A percentile compares a stretch with the other conserved stretches of the same genome.
Conservation (phyloP, 345 rosid genomes). For the Eucalyptus caleyi region DNA sequence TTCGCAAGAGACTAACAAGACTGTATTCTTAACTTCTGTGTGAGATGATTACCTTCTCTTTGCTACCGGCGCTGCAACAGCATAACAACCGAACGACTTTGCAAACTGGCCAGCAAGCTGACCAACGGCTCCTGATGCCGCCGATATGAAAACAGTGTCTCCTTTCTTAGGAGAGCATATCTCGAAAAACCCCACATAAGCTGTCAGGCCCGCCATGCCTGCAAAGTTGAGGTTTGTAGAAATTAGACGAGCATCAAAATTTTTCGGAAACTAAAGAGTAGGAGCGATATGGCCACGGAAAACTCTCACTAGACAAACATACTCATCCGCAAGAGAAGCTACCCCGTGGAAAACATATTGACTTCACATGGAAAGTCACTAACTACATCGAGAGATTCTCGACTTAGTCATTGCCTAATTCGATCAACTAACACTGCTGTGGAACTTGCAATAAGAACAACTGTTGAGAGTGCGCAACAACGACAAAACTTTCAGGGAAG, state of each 20-base stretch:
- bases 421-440: too few relatives aligned
- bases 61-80: constrained; percentile 39
- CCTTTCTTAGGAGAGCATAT: constrained; percentile 36
- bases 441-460: too few relatives aligned
- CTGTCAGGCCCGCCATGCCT: constrained; percentile 46
- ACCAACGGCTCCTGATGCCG: constrained; percentile 44
- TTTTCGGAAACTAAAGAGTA: not conserved
- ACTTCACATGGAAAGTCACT: not conserved
- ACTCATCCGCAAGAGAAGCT: too few relatives aligned
- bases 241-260: not conserved
- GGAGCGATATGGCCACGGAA: not conserved
- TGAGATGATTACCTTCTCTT: constrained; percentile 8
- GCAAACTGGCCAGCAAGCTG: constrained; percentile 56
- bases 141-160: constrained; percentile 31
- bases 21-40: too few relatives aligned
- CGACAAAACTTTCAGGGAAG: not conserved
- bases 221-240: not conserved
- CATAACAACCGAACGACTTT: constrained; percentile 34
- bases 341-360: not conserved
- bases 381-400: not conserved
- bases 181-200: constrained; percentile 33
- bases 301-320: not conserved
- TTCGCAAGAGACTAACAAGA: too few relatives aligned
- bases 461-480: not conserved
- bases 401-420: not conserved